Conservation (phyloP, 2,329 filamentous ascomycete genomes). For the Colletotrichum spaethianum region DNA sequence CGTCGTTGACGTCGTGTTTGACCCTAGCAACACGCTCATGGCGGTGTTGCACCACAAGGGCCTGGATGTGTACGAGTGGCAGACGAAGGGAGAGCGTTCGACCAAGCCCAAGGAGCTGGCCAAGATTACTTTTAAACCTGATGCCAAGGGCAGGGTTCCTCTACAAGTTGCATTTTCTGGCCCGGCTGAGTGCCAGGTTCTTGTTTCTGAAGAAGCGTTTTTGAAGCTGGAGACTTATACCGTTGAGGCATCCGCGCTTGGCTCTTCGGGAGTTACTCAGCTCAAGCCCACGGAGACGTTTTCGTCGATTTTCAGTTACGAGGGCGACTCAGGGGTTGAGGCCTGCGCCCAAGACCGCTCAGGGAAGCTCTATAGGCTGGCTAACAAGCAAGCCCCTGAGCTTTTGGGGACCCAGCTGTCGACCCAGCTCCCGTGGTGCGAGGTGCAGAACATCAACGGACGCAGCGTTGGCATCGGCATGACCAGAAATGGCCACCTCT, state of each 20-base stretch:
- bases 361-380: conserved; percentile 61
- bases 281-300: conserved; percentile 30
- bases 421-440: conserved; percentile 66
- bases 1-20: conserved; percentile 82
- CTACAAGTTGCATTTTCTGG: conserved; percentile 52
- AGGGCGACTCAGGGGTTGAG: conserved; percentile 48
- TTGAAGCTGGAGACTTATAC: conserved; percentile 35
- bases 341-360: conserved; percentile 62
- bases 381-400: conserved; percentile 32
- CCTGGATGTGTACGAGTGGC: conserved; percentile 80
- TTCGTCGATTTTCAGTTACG: conserved; percentile 50
- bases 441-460: conserved; percentile 45
- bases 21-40: conserved; percentile 73
- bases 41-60: conserved; percentile 79
- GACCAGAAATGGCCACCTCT: conserved; percentile 82
- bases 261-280: conserved; percentile 8
- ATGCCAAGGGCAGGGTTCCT: conserved; percentile 35
- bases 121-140: conserved; percentile 55
- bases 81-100: conserved; percentile 69
- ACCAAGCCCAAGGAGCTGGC: conserved; percentile 58
- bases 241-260: not conserved
- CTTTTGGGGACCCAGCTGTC: conserved; percentile 39
- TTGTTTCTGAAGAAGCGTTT: conserved; percentile 48
- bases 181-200: conserved; percentile 48
- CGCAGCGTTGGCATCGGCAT: conserved; percentile 71